phyloP scores from a whole-genome alignment of 208 protist species.

The Leishmania tarentolae region DNA sequence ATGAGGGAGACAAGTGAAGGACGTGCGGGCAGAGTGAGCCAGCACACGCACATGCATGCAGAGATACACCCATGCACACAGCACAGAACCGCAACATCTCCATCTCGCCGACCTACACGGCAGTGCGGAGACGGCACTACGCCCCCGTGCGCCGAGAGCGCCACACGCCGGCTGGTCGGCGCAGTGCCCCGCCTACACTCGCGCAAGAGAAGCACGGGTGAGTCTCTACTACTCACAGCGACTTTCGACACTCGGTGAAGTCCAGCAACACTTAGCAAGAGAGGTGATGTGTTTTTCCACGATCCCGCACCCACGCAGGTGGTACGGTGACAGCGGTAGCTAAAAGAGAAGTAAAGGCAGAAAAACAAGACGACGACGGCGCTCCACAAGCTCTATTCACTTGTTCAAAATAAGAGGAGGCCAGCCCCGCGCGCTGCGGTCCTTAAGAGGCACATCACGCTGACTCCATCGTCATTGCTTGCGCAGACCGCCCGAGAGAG shows the following conservation, averaged over 20 bases:
- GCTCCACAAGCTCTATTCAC: background rate
- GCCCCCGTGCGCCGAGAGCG: background rate
- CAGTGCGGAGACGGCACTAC: background rate
- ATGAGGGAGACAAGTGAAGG: background rate
- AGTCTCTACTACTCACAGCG: background rate
- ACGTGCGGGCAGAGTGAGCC: background rate
- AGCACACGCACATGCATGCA: background rate
- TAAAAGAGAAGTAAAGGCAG: background rate
- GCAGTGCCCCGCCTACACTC: background rate
- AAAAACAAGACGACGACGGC: background rate
- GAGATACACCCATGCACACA: conserved; percentile 11
- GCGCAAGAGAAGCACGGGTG: background rate
- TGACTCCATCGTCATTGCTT: background rate
- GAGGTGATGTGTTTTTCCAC: background rate
- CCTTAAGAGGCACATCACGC: background rate
- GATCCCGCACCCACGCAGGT: background rate
- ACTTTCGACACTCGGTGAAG: background rate
- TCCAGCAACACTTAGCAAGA: background rate
- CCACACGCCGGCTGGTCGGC: background rate
- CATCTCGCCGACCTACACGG: background rate
- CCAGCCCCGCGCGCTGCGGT: background rate
- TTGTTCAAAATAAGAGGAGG: background rate
- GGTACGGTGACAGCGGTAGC: background rate
- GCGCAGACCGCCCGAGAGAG: background rate
- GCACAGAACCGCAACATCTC: background rate